Evolutionary conservation across 805 yeast genomes (phyloP).

Genomic region (Nakazawaea pomicola): DNA sequence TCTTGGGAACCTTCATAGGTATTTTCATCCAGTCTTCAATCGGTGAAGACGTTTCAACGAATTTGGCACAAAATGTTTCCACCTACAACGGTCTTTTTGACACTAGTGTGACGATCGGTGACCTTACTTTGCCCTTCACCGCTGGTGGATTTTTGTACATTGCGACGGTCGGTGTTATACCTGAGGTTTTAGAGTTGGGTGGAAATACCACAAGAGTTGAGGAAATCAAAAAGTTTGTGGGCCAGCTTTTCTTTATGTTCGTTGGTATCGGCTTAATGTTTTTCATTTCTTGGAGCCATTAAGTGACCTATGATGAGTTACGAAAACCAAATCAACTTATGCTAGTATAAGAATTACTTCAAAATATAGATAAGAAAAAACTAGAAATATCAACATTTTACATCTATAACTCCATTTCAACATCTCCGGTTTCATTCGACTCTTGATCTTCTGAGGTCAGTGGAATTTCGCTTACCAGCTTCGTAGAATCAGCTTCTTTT

Average conservation of each 20-base stretch:
- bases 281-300: constrained; percentile 41
- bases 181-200: constrained; percentile 53
- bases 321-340: too few relatives aligned
- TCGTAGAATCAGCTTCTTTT: background rate
- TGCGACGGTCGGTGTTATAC: constrained; percentile 71
- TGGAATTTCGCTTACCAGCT: background rate
- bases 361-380: background rate
- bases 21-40: constrained; percentile 46
- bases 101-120: constrained; percentile 45
- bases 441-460: background rate
- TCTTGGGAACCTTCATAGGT: constrained; percentile 61
- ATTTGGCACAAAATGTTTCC: constrained; percentile 8
- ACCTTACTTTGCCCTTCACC: constrained; percentile 61
- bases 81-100: constrained; percentile 38
- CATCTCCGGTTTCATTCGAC: background rate
- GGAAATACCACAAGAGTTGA: constrained; percentile 28
- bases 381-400: background rate
- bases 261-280: constrained; percentile 59
- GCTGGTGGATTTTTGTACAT: constrained; percentile 76
- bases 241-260: constrained; percentile 44
- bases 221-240: constrained; percentile 34
- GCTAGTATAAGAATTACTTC: too few relatives aligned
- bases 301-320: constrained; percentile 6
- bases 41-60: constrained; percentile 13
- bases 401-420: background rate